Evolutionary conservation across 2,329 filamentous ascomycete genomes (phyloP).

Genomic region (Tolypocladium nubicola): DNA sequence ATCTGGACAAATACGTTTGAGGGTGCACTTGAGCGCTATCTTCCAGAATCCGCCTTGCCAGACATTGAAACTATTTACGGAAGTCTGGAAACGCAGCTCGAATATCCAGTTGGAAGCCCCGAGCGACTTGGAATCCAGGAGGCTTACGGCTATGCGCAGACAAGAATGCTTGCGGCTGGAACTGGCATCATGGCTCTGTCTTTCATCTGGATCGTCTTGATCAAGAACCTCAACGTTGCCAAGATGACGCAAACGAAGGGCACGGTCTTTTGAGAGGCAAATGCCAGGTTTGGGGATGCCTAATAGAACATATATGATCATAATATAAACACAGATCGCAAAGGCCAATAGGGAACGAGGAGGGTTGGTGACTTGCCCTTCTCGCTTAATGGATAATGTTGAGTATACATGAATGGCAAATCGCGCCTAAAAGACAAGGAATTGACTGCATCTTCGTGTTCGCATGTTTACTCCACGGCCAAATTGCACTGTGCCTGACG

Average conservation of each 20-base stretch:
- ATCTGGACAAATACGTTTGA: slow-evolving; percentile 32
- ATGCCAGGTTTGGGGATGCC: neutral
- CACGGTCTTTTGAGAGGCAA: slow-evolving; percentile 11
- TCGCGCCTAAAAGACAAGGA: too few species aligned
- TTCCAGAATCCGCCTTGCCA: slow-evolving; percentile 24
- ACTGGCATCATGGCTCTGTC: slow-evolving; percentile 16
- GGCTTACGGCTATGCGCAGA: slow-evolving; percentile 37
- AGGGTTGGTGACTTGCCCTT: too few species aligned
- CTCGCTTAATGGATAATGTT: too few species aligned
- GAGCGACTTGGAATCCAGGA: slow-evolving; percentile 30
- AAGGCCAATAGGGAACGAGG: too few species aligned
- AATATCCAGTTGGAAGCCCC: slow-evolving; percentile 27
- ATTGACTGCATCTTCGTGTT: too few species aligned
- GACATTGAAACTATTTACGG: slow-evolving; percentile 31
- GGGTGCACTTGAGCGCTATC: slow-evolving; percentile 19
- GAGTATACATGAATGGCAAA: too few species aligned
- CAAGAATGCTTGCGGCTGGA: slow-evolving; percentile 26
- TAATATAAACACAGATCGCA: too few species aligned
- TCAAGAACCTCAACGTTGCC: slow-evolving; percentile 19
- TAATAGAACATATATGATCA: too few species aligned
- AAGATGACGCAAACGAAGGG: slow-evolving; percentile 21
- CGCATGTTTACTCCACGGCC: too few species aligned
- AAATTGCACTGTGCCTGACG: too few species aligned
- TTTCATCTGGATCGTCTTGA: slow-evolving; percentile 16
- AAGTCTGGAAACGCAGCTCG: slow-evolving; percentile 21